Conservation (phyloP, 1,284 basidiomycete species). For the Mycosarcoma maydis region DNA sequence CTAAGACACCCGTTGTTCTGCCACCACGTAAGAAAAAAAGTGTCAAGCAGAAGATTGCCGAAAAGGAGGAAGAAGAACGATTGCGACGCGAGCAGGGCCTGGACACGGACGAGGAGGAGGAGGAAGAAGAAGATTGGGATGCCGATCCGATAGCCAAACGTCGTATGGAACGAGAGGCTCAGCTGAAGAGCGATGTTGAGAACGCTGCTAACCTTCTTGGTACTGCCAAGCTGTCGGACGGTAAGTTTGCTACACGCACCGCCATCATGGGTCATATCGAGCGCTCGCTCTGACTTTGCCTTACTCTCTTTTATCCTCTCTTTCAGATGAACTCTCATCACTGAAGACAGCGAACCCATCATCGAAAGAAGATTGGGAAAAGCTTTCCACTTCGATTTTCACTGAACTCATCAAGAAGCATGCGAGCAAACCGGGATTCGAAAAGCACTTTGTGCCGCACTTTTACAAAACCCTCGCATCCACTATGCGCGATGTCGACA, state of each 20-base stretch:
- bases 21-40: slow-evolving; percentile 62
- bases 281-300: neutral
- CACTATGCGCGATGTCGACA: slow-evolving; percentile 60
- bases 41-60: slow-evolving; percentile 65
- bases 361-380: slow-evolving; percentile 64
- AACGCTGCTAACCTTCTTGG: slow-evolving; percentile 64
- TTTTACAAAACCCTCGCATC: slow-evolving; percentile 44
- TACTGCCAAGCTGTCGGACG: slow-evolving; percentile 47
- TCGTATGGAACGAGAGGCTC: slow-evolving; percentile 55
- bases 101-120: slow-evolving; percentile 39
- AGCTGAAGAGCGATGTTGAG: slow-evolving; percentile 61
- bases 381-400: slow-evolving; percentile 47
- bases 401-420: slow-evolving; percentile 53
- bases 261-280: too few species aligned
- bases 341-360: slow-evolving; percentile 48
- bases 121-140: slow-evolving; percentile 46
- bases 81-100: slow-evolving; percentile 44
- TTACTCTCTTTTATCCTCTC: neutral
- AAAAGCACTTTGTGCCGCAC: slow-evolving; percentile 61
- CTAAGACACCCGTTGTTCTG: slow-evolving; percentile 29
- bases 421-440: slow-evolving; percentile 56
- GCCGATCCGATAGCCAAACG: slow-evolving; percentile 50
- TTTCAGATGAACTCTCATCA: slow-evolving; percentile 13
- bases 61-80: slow-evolving; percentile 60
- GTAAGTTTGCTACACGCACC: neutral